Base-by-base conservation (phyloP, 2,329 filamentous ascomycete genomes). In the Parastagonospora nodorum region DNA sequence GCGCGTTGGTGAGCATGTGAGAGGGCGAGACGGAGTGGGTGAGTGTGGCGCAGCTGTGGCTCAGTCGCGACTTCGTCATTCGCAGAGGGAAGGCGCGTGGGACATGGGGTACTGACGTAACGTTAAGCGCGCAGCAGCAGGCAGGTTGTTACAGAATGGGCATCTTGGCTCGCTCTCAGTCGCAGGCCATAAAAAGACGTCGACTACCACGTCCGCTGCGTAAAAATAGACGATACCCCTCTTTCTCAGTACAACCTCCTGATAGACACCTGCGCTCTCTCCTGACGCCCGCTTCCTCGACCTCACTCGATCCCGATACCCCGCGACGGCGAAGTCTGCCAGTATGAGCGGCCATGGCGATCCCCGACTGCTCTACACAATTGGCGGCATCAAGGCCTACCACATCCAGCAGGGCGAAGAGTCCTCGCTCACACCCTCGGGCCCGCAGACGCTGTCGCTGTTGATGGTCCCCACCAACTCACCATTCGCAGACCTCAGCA, bases 381-480 rank as follows among this genome's bases (percentile, higher is more conserved):
- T 97, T 71, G 86, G 88, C 61, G 91, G 91, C 78, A 93, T 99
- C 68, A 88, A 87, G 59, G 94, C 93, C 58, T 96, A 91, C 77
- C 91, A 97, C 71, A 86, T 97, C 54, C 85, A 91, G 73, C 85
- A 96, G 82, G 93, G 94, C 74, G 84, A 88, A 62, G 92, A 97
- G 75, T 80, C 88, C 48, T 83, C 85, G 11, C 85, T 99, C 66
- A 97, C 91, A 11, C 86, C 89, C 1, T 88, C 89, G 2, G 92
- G 92, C 2, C 88, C 92, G 14, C 92, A 97, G 77, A 97, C 92
- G 0, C 82, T 99, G 46, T 96, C 93, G 16, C 82, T 97, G 49
- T 78, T 97, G 65, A 97, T 97, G 93, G 93, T 97, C 14, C 93
- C 93, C 6, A 97, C 93, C 2, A 88, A 88, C 12, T 90, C 90